Evolutionary conservation across 129 eudicot genomes (phyloP).

Genomic region (Artemisia annua): DNA sequence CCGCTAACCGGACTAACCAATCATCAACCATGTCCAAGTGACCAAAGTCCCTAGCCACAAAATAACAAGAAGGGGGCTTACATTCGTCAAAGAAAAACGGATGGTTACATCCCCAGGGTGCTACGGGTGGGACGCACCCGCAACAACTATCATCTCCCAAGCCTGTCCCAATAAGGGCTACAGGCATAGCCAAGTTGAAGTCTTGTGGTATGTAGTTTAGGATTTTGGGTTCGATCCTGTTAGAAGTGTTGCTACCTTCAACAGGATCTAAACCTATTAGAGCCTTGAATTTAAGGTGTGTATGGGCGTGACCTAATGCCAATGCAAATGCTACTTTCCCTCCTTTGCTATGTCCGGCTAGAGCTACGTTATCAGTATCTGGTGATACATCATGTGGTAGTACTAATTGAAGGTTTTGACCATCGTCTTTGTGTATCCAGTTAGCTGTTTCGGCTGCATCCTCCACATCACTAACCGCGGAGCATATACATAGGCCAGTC

Average conservation of each 20-base stretch:
- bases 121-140: constrained; percentile 28
- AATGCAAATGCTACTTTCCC: constrained; percentile 39
- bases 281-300: constrained; percentile 29
- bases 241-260: constrained; percentile 12
- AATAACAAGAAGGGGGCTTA: constrained; percentile 29
- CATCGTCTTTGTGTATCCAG: constrained; percentile 7
- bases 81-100: constrained; percentile 31
- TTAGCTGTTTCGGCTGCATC: constrained; percentile 8
- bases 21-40: constrained; percentile 39
- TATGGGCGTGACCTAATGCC: constrained; percentile 16
- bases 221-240: constrained; percentile 24
- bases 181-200: constrained; percentile 25
- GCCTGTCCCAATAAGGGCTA: constrained; percentile 32
- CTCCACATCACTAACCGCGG: constrained; percentile 20
- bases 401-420: constrained; percentile 24
- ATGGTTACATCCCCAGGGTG: constrained; percentile 36
- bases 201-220: constrained; percentile 31
- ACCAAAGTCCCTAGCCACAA: constrained; percentile 36
- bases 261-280: constrained; percentile 39
- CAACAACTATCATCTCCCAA: constrained; percentile 12
- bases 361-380: constrained; percentile 28
- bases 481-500: constrained; percentile 8
- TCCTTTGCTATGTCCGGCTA: constrained; percentile 45
- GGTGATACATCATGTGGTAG: constrained; percentile 26
- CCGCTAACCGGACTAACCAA: constrained; percentile 12